Evolutionary conservation across 768 basidiomycete species (phyloP).

Genomic region (Kwoniella botswanensis): DNA sequence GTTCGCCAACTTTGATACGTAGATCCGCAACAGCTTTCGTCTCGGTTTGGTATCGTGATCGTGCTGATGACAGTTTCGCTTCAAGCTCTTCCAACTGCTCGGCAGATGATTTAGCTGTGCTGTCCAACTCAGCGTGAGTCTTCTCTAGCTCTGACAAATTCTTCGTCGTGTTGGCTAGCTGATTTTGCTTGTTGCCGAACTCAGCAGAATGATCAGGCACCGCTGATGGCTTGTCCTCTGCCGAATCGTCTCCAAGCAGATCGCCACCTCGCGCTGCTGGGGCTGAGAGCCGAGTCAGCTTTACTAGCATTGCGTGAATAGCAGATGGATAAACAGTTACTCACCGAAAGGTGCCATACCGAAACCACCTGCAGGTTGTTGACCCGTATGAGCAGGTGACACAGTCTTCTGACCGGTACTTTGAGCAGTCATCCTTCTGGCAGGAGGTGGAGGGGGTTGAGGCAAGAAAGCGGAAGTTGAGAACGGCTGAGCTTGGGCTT

Average conservation of each 20-base stretch:
- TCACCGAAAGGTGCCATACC: conserved; percentile 47
- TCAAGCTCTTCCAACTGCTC: conserved; percentile 79
- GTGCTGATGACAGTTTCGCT: conserved; percentile 79
- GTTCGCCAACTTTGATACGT: conserved; percentile 70
- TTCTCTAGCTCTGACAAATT: conserved; percentile 70
- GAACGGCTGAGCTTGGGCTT: conserved; percentile 11
- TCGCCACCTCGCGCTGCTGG: conserved; percentile 33
- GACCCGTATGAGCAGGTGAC: conserved; percentile 60
- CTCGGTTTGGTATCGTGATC: conserved; percentile 85
- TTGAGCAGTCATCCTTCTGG: conserved; percentile 24
- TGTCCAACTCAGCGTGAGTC: conserved; percentile 72
- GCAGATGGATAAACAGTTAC: background rate
- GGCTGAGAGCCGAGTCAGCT: conserved; percentile 1
- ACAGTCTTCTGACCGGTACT: conserved; percentile 33
- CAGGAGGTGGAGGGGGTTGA: conserved; percentile 30
- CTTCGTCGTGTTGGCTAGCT: conserved; percentile 76
- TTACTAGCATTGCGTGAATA: background rate
- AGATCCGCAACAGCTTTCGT: conserved; percentile 70
- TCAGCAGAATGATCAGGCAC: conserved; percentile 73
- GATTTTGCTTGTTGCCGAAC: conserved; percentile 85
- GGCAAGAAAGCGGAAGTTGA: conserved; percentile 28
- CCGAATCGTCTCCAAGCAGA: conserved; percentile 54
- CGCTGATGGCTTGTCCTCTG: conserved; percentile 25
- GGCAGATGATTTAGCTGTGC: conserved; percentile 69
- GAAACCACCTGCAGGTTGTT: conserved; percentile 34